Base-by-base conservation (phyloP, 139 green algal genomes). In the Deuterostichococcus epilithicus region DNA sequence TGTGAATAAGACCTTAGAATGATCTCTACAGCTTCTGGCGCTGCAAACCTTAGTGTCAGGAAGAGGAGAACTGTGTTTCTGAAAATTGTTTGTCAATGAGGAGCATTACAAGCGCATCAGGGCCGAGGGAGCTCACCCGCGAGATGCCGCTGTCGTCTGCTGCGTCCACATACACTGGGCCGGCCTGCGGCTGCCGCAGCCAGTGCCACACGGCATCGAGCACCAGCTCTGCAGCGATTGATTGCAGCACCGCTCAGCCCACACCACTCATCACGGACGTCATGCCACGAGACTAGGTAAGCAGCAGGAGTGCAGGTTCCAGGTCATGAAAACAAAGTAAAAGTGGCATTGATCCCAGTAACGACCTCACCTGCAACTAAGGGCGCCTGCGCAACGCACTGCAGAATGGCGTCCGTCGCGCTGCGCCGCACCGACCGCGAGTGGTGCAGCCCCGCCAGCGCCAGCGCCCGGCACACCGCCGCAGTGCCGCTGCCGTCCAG, bases 401-500 rank as follows among this genome's bases (percentile, higher is more conserved):
- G 26, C 18, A 28, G 63, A 0, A 66, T 42, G 0, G 84, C 77
- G 0, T 75, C 73, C 5, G 44, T 23, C 1, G 86, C 84, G 0
- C 77, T 81, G 4, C 15, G 13, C 1, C 79, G 81, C 4, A 79
- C 60, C 0, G 80, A 74, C 2, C n/a, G 13, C 0, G 33, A 15
- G 68, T 82, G 69, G 68, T 81, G 68, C 33, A 75, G 32, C 71
- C 86, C 74, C 58, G 86, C 72, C n/a, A 78, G 25, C 5, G 66
- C 59, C 20, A 78, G 25, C 6, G 74, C 70, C 22, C 60, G 33
- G 26, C 70, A 68, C 0, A 70, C 79, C 0, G 71, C 60, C 35
- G 52, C 30, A 0, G 78, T 74, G 0, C 72, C 78, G 30, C 72
- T 5, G 0, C n/a, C 30, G 38, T 80, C 52, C 68, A 71, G 68